Base-by-base conservation (phyloP, 2,329 filamentous ascomycete species). In the Hypoxylon sp. region DNA sequence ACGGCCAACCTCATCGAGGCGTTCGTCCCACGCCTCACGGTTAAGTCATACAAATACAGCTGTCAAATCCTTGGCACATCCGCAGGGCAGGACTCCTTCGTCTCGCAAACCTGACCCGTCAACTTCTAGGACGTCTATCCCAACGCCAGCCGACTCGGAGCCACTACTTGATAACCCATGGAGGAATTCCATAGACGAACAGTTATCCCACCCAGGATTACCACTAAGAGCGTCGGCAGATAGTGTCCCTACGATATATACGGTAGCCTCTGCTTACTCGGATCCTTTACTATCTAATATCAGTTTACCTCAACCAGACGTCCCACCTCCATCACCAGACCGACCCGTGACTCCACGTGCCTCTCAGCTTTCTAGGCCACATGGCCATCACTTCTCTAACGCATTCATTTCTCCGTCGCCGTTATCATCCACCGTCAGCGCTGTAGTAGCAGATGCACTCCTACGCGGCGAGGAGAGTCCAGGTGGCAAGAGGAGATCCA, bases 381-480 rank as follows among this genome's bases (percentile, higher is more conserved):
- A 79, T 43, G 77, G 76, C 47, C 78, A 80, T 25, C 78, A 81
- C 51, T 81, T 77, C 65, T 77, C 81, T 27, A 82, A 82, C 30
- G 81, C 83, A 1, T 82, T 88, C 37, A 86, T 88, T 65, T 88
- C 86, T 2, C 86, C 87, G 9, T 88, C 86, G 0, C 87, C 87
- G 0, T 80, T 88, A 32, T 87, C 86, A 1, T 87, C 86, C 0
- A 88, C 87, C 1, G 84, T 89, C 37, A 86, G 81, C 16, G 84
- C 85, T 0, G 85, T 87, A 0, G 84, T 89, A 45, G 84, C 85
- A 43, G 86, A 88, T 68, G 84, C 82, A 9, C 79, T 88, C 29
- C 78, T 87, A 1, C 78, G 83, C 9, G 80, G 82, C 30, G 78
- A 82, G 14, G 80, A 82, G 25, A 76, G 75, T 30, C 75, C 80